Conservation (phyloP, 192 early-diverging fungal species). For the Chytriomyces sp. region DNA sequence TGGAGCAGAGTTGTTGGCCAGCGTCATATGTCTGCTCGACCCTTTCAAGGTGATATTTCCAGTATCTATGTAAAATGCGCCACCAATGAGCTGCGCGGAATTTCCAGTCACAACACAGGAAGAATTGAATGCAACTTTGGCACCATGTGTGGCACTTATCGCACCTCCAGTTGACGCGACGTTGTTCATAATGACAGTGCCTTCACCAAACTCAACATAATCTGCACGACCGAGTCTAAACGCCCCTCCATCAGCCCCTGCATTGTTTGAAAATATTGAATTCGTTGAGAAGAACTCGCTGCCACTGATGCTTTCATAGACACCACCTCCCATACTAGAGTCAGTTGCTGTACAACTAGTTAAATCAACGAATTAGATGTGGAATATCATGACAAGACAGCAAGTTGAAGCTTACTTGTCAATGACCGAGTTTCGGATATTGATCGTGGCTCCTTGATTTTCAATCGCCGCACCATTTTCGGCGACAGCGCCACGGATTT, state of each 20-base stretch:
- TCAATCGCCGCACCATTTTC: background rate
- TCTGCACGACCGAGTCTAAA: background rate
- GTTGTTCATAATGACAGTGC: background rate
- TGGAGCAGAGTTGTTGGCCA: background rate
- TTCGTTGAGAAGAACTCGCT: background rate
- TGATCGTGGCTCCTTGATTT: background rate
- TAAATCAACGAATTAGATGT: background rate
- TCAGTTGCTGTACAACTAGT: background rate
- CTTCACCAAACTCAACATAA: background rate
- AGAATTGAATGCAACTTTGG: background rate
- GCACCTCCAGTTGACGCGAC: slow-evolving; percentile 5
- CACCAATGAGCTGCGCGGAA: background rate
- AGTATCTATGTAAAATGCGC: background rate
- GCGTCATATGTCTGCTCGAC: too few relatives aligned
- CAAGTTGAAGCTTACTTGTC: background rate
- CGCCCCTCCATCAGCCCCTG: background rate
- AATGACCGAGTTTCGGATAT: background rate
- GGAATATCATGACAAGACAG: background rate
- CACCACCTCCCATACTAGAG: background rate
- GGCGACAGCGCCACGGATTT: background rate
- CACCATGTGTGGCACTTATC: background rate
- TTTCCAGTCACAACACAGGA: background rate
- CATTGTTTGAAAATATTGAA: background rate
- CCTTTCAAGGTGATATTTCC: background rate
- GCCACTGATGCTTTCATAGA: background rate